Percentiles rank a stretch among this genome's conserved stretches.
Conservation (phyloP, 208 protist species). For the Spongospora subterranea region DNA sequence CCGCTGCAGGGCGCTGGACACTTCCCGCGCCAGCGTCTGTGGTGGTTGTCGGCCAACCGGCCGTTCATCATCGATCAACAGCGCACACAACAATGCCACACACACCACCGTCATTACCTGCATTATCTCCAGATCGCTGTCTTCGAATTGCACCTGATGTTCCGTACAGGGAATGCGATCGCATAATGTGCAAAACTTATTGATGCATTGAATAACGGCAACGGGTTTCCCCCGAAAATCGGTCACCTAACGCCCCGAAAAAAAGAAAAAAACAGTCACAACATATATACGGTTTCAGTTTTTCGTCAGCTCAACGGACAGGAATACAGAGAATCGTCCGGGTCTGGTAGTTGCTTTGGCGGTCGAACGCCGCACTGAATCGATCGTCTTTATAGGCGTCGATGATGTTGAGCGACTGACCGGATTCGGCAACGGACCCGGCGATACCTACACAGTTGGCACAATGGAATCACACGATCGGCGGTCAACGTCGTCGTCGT, state of each 20-base stretch:
- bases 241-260: background rate
- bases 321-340: background rate
- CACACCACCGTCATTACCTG: background rate
- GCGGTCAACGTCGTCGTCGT: too few relatives aligned
- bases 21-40: conserved; percentile 16
- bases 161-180: conserved; percentile 25
- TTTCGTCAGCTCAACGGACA: too few relatives aligned
- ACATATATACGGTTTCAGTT: background rate
- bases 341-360: conserved; percentile 43
- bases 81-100: background rate
- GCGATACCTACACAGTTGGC: background rate
- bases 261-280: background rate
- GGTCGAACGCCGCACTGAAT: conserved; percentile 1
- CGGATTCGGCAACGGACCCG: conserved; percentile 1
- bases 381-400: conserved; percentile 46
- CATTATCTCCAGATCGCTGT: conserved; percentile 50
- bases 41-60: background rate
- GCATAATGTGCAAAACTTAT: conserved; percentile 11
- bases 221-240: conserved; percentile 29
- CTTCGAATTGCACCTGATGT: conserved; percentile 47
- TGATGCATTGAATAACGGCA: conserved; percentile 42
- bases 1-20: conserved; percentile 18
- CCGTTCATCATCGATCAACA: background rate
- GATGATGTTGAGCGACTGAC: conserved; percentile 37
- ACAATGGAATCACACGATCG: background rate